Percentiles rank a stretch among this genome's conserved stretches.
Conservation (phyloP, 805 yeast species). For the Yarrowia bubula region DNA sequence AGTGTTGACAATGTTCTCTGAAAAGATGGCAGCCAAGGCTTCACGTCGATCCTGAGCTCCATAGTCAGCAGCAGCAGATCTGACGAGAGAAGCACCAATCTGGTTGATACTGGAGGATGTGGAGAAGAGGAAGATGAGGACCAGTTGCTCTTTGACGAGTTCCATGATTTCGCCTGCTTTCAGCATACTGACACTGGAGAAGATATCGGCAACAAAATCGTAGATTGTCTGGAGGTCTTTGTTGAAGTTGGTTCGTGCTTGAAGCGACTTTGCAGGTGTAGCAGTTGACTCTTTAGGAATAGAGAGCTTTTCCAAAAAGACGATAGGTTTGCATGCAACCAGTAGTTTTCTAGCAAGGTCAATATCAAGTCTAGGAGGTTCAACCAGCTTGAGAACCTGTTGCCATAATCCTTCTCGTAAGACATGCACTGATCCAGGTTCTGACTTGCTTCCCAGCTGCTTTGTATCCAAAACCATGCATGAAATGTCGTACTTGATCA, state of each 20-base stretch:
- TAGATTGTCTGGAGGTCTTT: not conserved
- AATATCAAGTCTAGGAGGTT: slow-evolving; percentile 4
- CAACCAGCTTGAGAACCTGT: not conserved
- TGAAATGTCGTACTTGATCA: not conserved
- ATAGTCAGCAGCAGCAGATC: slow-evolving; percentile 38
- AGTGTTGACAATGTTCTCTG: slow-evolving; percentile 46
- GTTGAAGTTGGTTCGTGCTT: slow-evolving; percentile 9
- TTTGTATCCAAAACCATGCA: slow-evolving; percentile 20
- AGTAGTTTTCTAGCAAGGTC: slow-evolving; percentile 5
- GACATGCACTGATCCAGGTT: slow-evolving; percentile 9
- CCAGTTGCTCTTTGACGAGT: not conserved
- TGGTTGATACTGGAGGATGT: not conserved
- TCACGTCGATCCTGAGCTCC: slow-evolving; percentile 80
- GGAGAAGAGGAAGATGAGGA: slow-evolving; percentile 15
- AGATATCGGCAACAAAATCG: slow-evolving; percentile 5
- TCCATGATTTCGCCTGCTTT: not conserved
- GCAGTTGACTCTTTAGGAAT: not conserved
- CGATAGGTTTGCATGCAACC: not conserved
- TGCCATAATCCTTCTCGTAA: not conserved
- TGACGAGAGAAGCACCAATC: slow-evolving; percentile 6
- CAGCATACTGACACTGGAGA: slow-evolving; percentile 2
- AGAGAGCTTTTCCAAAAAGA: not conserved
- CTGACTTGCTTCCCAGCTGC: not conserved
- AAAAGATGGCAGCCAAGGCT: slow-evolving; percentile 59
- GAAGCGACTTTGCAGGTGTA: not conserved